Evolutionary conservation across 2,329 filamentous ascomycete genomes (phyloP), one percentile per base, ranked within the genome.

Genomic region (Colletotrichum coccodes): DNA sequence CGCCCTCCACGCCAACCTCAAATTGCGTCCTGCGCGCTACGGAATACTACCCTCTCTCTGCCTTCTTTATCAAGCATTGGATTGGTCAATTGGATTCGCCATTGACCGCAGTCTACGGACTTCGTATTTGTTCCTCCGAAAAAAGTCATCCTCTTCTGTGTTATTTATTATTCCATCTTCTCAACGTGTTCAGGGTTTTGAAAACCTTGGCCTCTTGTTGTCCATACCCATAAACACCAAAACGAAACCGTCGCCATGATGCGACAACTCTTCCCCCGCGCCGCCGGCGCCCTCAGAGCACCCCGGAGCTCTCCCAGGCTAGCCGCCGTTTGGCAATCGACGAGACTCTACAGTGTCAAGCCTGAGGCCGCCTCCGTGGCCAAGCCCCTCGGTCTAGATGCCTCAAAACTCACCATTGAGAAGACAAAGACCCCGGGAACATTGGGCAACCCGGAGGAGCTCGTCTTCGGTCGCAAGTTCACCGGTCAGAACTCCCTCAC

Each of bases 381-480:
- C 12, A 87, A 88, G 78, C 87, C 90, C 36, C 86, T 88, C 63
- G 90, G 89, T 64, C 88, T 98, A 72, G 94, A 98, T 79, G 83
- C 92, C n/a, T 87, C 90, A 44, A 92, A 91, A 81, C 89, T 98
- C 69, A 84, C 86, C 56, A 86, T 98, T 76, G 90, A 90, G 68
- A 90, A 91, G 82, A 97, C 93, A 1, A 87, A 85, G 8, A 89
- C 87, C 4, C 96, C 95, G 12, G 96, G 95, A 81, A 79, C 87
- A 34, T 85, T 95, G 63, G 85, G 87, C 71, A 91, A 94, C 61
- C 89, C 92, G 16, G 89, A 95, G 78, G 90, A 97, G 71, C 90
- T 99, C 63, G 86, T 98, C 72, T 99, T 99, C 80, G 96, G 96
- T 72, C 89, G 89, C 73, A 92, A 91, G 57, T 99, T 99, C 81